Evolutionary conservation across 2,329 filamentous ascomycete species (phyloP).

Genomic region (Aspergillus bombycis): DNA sequence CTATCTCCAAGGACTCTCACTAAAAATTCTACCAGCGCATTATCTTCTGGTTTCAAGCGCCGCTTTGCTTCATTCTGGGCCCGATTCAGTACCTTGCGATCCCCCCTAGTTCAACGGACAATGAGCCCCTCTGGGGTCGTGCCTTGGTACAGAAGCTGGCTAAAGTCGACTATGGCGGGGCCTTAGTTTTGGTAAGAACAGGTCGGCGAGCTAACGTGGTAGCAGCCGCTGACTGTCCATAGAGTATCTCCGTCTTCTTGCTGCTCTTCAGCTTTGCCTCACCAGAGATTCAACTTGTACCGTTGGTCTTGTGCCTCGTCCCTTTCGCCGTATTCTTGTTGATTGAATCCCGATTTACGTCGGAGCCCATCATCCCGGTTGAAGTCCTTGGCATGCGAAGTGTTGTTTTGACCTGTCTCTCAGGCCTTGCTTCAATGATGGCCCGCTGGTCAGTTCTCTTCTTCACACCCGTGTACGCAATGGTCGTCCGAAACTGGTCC

Average conservation of each 20-base stretch:
- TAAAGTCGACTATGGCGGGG: constrained; percentile 75
- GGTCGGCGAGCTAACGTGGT: not conserved
- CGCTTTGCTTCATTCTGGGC: constrained; percentile 64
- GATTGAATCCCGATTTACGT: constrained; percentile 65
- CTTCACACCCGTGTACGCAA: constrained; percentile 77
- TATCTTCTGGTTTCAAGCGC: constrained; percentile 74
- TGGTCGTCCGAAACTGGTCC: constrained; percentile 71
- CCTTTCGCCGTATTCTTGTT: constrained; percentile 61
- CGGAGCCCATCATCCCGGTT: constrained; percentile 76
- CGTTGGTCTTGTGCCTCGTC: constrained; percentile 63
- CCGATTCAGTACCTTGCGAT: constrained; percentile 67
- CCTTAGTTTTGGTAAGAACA: constrained; percentile 62
- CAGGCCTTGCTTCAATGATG: constrained; percentile 78
- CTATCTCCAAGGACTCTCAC: not conserved
- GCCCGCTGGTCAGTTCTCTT: constrained; percentile 79
- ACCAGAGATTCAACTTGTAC: constrained; percentile 60
- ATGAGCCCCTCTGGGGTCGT: constrained; percentile 41
- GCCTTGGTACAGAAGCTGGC: constrained; percentile 59
- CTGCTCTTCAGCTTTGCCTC: constrained; percentile 73
- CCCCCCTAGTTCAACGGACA: constrained; percentile 49
- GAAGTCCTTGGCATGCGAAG: constrained; percentile 69
- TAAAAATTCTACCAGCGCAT: constrained; percentile 55
- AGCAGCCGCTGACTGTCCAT: constrained; percentile 8
- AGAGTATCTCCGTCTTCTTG: constrained; percentile 68
- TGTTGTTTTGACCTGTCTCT: constrained; percentile 72